Conservation (phyloP, 257 asterid genomes). For the Gentiana dahurica region DNA sequence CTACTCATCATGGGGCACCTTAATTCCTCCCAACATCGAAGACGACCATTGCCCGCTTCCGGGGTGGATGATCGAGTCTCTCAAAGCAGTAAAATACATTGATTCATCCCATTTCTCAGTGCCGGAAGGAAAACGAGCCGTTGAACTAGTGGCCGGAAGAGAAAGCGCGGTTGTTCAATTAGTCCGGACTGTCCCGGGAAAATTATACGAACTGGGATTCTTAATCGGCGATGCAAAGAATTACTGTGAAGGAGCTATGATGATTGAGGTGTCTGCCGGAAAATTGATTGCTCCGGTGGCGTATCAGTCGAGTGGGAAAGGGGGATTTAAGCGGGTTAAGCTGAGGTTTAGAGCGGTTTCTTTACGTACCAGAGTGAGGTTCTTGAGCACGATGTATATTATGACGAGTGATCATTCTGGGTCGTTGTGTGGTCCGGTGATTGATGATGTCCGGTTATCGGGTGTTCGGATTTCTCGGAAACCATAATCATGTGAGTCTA, state of each 20-base stretch:
- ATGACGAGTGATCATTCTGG: constrained; percentile 65
- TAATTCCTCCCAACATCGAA: constrained; percentile 73
- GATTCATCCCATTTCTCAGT: constrained; percentile 59
- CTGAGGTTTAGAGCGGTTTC: constrained; percentile 40
- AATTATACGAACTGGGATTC: constrained; percentile 36
- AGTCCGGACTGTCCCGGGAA: constrained; percentile 29
- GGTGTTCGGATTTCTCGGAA: constrained; percentile 28
- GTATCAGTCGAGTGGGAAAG: constrained; percentile 47
- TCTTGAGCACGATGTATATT: constrained; percentile 57
- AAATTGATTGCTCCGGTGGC: constrained; percentile 25
- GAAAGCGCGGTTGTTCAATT: constrained; percentile 56
- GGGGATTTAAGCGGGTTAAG: constrained; percentile 41
- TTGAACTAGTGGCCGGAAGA: constrained; percentile 63
- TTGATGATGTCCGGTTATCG: constrained; percentile 51
- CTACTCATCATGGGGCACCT: constrained; percentile 47
- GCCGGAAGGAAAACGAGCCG: constrained; percentile 59
- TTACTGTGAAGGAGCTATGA: constrained; percentile 64
- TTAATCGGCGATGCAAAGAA: constrained; percentile 59
- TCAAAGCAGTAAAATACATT: constrained; percentile 71
- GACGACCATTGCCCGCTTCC: constrained; percentile 78
- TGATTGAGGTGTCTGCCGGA: constrained; percentile 56
- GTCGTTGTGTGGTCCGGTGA: constrained; percentile 71
- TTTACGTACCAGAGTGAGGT: constrained; percentile 40
- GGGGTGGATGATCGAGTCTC: constrained; percentile 81
- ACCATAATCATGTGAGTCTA: no score